Conservation (phyloP, 352 stramenopile genomes). For the Aphanomyces stellatus region DNA sequence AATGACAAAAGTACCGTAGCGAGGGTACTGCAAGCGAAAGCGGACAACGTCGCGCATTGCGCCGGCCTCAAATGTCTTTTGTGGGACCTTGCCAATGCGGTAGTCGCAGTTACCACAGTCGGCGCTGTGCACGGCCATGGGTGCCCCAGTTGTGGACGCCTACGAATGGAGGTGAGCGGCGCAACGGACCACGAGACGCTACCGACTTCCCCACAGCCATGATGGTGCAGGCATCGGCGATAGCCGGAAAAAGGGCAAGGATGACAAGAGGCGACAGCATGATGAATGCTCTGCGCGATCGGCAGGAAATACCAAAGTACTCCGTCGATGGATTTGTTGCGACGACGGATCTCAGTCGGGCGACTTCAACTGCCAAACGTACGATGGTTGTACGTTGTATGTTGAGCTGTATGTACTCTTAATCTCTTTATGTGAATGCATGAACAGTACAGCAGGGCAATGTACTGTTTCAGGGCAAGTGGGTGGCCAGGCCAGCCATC, state of each 20-base stretch:
- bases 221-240: conserved; percentile 7
- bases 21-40: conserved; percentile 57
- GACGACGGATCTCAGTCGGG: background rate
- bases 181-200: background rate
- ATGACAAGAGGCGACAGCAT: background rate
- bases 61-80: conserved; percentile 34
- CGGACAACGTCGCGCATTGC: conserved; percentile 53
- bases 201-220: conserved; percentile 16
- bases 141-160: conserved; percentile 55
- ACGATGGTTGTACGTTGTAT: background rate
- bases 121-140: conserved; percentile 79
- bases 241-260: background rate
- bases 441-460: background rate
- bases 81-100: conserved; percentile 67
- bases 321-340: background rate
- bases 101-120: conserved; percentile 83
- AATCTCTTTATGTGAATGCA: background rate
- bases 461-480: background rate
- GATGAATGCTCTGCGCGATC: background rate
- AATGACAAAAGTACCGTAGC: conserved; percentile 41
- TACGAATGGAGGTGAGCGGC: conserved; percentile 11
- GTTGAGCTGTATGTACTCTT: no score
- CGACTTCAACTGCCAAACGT: conserved; percentile 4
- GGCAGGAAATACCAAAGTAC: no score
- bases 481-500: background rate